phyloP scores from a whole-genome alignment of 306 rosid genomes.

The Vigna mungo region DNA sequence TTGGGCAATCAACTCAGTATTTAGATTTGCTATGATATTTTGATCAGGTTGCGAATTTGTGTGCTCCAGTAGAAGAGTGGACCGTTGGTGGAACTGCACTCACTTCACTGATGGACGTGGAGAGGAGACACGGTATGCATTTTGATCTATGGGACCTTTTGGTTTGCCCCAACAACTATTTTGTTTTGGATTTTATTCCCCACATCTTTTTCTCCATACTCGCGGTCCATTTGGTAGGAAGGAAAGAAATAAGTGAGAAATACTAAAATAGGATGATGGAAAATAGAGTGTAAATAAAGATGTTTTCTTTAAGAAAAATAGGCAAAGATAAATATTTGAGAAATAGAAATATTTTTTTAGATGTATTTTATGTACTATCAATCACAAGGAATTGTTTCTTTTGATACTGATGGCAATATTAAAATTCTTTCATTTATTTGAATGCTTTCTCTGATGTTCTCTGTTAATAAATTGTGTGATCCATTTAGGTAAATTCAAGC shows the following conservation, averaged over 20 bases:
- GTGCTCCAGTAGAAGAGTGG: slow-evolving; percentile 95
- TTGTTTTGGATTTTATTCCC: slow-evolving; percentile 5
- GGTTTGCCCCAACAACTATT: slow-evolving; percentile 8
- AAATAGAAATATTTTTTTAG: background rate
- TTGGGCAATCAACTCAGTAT: slow-evolving; percentile 31
- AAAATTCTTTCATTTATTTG: slow-evolving; percentile 25
- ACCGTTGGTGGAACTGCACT: slow-evolving; percentile 94
- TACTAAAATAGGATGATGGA: background rate
- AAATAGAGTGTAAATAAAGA: too few relatives aligned
- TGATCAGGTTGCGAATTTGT: slow-evolving; percentile 88
- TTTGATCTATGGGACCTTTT: slow-evolving; percentile 35
- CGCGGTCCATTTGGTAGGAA: background rate
- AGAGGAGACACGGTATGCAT: slow-evolving; percentile 92
- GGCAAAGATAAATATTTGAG: background rate
- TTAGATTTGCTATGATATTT: slow-evolving; percentile 30
- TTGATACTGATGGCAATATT: background rate
- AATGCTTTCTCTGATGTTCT: slow-evolving; percentile 41
- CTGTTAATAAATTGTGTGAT: slow-evolving; percentile 30
- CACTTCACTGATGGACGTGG: slow-evolving; percentile 93
- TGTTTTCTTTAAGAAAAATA: too few relatives aligned
- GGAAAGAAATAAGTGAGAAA: background rate
- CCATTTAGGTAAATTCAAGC: slow-evolving; percentile 90
- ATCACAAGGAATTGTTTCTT: background rate
- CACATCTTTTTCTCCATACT: slow-evolving; percentile 30
- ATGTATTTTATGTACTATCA: slow-evolving; percentile 16